These are phyloP conservation scores for Pharnaceum exiguum DNA, from an alignment of 148 eudicot genomes.

Conservation along the genomic window DNA sequence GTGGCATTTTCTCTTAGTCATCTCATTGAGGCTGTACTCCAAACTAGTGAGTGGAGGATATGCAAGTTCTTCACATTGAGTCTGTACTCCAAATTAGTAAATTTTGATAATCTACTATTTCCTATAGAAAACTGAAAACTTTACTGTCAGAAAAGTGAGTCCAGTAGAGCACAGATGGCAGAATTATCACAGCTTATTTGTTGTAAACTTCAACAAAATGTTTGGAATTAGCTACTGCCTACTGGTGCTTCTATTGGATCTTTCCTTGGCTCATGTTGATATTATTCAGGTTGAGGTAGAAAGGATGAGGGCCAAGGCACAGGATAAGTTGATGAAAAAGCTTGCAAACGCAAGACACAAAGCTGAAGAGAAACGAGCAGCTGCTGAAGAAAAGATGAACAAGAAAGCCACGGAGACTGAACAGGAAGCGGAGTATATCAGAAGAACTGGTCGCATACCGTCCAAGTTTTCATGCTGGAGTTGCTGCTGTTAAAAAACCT, in stretches of 20 bases:
- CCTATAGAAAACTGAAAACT: too few species aligned
- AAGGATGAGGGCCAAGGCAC: constrained; percentile 56
- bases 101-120: too few species aligned
- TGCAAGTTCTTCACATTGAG: too few species aligned
- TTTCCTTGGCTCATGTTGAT: not conserved
- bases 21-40: too few species aligned
- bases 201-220: too few species aligned
- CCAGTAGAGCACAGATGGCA: too few species aligned
- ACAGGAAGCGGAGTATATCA: constrained; percentile 50
- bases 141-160: too few species aligned
- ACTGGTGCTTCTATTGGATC: not conserved
- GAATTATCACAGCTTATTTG: too few species aligned
- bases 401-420: constrained; percentile 44
- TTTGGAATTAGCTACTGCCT: too few species aligned
- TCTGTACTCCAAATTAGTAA: too few species aligned
- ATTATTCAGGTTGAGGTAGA: constrained; percentile 49
- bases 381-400: constrained; percentile 55
- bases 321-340: constrained; percentile 51
- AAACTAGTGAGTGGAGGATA: too few species aligned
- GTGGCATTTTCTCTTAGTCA: too few species aligned
- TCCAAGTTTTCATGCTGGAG: constrained; percentile 32
- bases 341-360: constrained; percentile 44
- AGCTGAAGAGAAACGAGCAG: constrained; percentile 58
- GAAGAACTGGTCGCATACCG: constrained; percentile 50
- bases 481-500: constrained; percentile 21